These are phyloP conservation scores for Penicillium coprophilum DNA, from an alignment of 495 filamentous ascomycete species.

Conservation along the genomic window DNA sequence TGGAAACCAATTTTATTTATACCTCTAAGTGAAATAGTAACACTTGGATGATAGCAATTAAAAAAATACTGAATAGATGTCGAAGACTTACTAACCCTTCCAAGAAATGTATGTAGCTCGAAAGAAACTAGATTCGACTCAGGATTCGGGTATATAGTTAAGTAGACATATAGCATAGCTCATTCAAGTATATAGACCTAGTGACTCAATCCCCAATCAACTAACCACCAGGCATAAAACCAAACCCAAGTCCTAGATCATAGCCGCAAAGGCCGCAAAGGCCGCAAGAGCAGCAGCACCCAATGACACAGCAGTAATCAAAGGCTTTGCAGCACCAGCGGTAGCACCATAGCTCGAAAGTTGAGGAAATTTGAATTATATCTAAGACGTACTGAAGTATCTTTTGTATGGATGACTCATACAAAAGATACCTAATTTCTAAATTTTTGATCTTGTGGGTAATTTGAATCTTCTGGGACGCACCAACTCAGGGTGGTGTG, in stretches of 20 bases:
- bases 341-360: too few relatives aligned
- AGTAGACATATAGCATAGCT: background rate
- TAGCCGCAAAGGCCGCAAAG: slow-evolving; percentile 2
- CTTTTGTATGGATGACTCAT: too few relatives aligned
- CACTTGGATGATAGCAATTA: slow-evolving; percentile 7
- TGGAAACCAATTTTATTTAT: too few relatives aligned
- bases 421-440: too few relatives aligned
- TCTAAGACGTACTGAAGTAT: too few relatives aligned
- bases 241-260: background rate
- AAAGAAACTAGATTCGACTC: slow-evolving; percentile 9
- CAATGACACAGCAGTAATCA: slow-evolving; percentile 21
- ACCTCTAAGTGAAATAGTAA: too few relatives aligned
- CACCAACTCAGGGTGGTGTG: too few relatives aligned
- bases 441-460: too few relatives aligned
- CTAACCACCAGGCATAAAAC: background rate
- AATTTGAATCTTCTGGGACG: too few relatives aligned
- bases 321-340: slow-evolving; percentile 7
- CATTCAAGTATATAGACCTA: background rate
- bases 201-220: background rate
- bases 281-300: slow-evolving; percentile 12
- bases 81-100: background rate
- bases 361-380: too few relatives aligned
- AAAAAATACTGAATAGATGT: background rate
- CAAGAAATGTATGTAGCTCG: background rate
- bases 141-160: background rate